phyloP scores from a whole-genome alignment of 106 monocot genomes.

The Apostasia shenzhenica region DNA sequence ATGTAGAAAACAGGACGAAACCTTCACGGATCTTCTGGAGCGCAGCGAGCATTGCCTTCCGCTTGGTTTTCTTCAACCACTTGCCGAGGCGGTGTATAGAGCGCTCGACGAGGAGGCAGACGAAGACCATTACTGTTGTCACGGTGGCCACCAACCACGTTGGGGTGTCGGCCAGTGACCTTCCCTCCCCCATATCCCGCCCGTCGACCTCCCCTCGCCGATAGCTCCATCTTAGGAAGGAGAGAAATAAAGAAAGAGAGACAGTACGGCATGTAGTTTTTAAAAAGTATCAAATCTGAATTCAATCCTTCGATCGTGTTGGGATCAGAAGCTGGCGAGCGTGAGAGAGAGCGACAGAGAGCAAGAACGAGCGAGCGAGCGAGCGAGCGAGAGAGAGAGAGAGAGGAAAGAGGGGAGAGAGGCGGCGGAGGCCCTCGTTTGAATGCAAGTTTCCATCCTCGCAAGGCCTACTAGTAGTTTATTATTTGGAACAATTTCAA shows the following conservation, averaged over 20 bases:
- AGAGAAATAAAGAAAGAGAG: background rate
- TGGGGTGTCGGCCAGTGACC: slow-evolving; percentile 90
- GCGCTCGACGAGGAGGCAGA: slow-evolving; percentile 87
- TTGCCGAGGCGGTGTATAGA: slow-evolving; percentile 59
- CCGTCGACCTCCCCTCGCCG: background rate
- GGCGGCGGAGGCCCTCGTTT: background rate
- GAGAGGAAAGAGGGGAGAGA: background rate
- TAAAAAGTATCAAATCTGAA: background rate
- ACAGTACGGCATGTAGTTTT: background rate
- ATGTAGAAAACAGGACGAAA: background rate
- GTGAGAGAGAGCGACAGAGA: too few relatives aligned
- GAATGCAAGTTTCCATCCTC: too few relatives aligned
- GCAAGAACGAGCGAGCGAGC: too few relatives aligned
- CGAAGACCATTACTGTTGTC: slow-evolving; percentile 72
- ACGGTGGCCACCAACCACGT: slow-evolving; percentile 89
- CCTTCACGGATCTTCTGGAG: slow-evolving; percentile 86
- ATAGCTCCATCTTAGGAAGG: too few relatives aligned
- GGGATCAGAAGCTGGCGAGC: background rate
- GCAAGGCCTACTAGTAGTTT: too few relatives aligned
- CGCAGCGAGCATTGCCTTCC: slow-evolving; percentile 84
- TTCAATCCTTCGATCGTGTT: too few relatives aligned
- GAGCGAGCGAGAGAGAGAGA: too few relatives aligned
- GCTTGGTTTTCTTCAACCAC: slow-evolving; percentile 77
- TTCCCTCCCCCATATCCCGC: slow-evolving; percentile 44
- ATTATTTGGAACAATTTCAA: too few relatives aligned